Percentiles rank a stretch among this genome's conserved stretches.
phyloP scores from a whole-genome alignment of 306 rosid species.

The Castanea sativa region DNA sequence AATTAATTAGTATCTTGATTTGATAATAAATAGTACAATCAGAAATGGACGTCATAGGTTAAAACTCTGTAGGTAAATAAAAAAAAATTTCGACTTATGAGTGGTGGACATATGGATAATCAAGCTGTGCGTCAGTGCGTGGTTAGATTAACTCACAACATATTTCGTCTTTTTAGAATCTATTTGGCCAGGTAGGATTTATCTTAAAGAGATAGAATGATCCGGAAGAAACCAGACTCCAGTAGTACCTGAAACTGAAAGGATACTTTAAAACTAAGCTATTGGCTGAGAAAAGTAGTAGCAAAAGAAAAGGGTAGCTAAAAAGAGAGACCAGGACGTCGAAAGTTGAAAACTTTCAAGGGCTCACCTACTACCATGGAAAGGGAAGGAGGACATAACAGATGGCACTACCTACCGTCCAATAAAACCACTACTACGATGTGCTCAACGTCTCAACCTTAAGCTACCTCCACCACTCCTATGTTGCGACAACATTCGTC shows the following conservation, averaged over 20 bases:
- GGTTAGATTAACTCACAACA: too few relatives aligned
- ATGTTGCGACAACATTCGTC: neutral
- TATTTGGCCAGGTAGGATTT: too few relatives aligned
- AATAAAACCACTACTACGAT: neutral
- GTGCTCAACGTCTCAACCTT: neutral
- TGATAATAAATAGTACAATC: too few relatives aligned
- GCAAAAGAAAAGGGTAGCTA: neutral
- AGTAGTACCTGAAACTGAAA: neutral
- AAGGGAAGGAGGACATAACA: neutral
- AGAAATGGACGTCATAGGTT: accelerated
- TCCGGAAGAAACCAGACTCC: too few relatives aligned
- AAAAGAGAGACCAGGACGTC: neutral
- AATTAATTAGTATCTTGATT: accelerated
- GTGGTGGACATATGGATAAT: too few relatives aligned
- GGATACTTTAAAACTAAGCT: neutral
- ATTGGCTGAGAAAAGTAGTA: neutral
- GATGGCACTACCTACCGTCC: neutral
- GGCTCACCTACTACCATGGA: slow-evolving; percentile 25
- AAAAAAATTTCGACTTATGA: too few relatives aligned
- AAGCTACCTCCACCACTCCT: neutral
- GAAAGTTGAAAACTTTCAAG: neutral
- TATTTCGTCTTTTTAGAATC: too few relatives aligned
- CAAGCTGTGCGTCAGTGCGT: too few relatives aligned
- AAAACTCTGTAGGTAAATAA: too few relatives aligned
- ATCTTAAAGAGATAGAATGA: too few relatives aligned